A percentile compares a stretch with the other conserved stretches of the same genome.
phyloP scores from a whole-genome alignment of 2,329 filamentous ascomycete species.

The Penicillium frequentans region DNA sequence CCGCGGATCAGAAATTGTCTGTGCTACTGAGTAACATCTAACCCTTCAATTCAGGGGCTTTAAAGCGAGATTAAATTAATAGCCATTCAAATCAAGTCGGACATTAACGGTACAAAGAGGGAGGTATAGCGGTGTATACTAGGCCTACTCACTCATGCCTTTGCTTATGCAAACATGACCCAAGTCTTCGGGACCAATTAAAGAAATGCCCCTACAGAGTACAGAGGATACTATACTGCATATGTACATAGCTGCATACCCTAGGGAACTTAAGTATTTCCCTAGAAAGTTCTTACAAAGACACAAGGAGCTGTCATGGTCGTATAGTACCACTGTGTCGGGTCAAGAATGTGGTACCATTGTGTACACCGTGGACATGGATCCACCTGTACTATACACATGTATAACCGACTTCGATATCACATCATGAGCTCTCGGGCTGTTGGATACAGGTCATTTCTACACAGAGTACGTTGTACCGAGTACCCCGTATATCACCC shows the following conservation, averaged over 20 bases:
- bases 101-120: background rate
- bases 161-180: background rate
- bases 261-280: background rate
- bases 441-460: background rate
- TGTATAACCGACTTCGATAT: background rate
- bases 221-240: background rate
- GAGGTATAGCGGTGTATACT: background rate
- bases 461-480: background rate
- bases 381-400: background rate
- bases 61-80: background rate
- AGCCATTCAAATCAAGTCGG: too few species aligned
- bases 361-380: background rate
- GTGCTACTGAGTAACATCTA: background rate
- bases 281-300: background rate
- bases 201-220: too few species aligned
- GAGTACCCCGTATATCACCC: background rate
- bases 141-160: background rate
- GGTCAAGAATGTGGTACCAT: background rate
- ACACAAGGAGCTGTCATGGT: background rate
- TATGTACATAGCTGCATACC: background rate
- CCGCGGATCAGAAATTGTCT: background rate
- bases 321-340: background rate
- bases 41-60: background rate
- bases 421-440: background rate
- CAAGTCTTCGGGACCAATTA: too few species aligned